phyloP scores from a whole-genome alignment of 495 filamentous ascomycete species.

The Lasiosphaeria hispida region DNA sequence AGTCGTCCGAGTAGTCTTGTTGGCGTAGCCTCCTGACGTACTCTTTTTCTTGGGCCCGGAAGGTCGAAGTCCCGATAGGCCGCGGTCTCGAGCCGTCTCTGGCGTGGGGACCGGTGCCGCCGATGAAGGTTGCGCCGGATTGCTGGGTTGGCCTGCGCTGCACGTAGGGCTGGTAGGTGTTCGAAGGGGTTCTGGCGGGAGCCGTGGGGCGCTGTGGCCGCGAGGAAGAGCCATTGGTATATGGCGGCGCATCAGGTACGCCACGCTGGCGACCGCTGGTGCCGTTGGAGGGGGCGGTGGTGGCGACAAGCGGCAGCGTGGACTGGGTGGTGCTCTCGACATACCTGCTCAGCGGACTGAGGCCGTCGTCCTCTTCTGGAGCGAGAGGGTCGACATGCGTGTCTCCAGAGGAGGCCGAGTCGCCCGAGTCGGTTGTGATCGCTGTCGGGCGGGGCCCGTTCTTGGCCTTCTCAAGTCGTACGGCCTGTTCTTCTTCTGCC shows the following conservation, averaged over 20 bases:
- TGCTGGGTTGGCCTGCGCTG: constrained; percentile 36
- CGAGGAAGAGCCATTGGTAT: constrained; percentile 26
- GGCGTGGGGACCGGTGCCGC: constrained; percentile 61
- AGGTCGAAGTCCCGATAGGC: constrained; percentile 68
- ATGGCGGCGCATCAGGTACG: constrained; percentile 19
- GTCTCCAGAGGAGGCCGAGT: constrained; percentile 63
- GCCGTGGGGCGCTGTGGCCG: constrained; percentile 36
- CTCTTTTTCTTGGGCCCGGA: constrained; percentile 48
- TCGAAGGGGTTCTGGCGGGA: constrained; percentile 46
- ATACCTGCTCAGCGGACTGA: constrained; percentile 43
- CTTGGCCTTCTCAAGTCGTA: constrained; percentile 36
- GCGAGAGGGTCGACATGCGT: constrained; percentile 47
- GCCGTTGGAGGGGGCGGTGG: constrained; percentile 29
- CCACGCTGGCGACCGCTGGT: constrained; percentile 32
- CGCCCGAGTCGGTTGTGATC: constrained; percentile 60
- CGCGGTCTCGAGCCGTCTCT: constrained; percentile 80
- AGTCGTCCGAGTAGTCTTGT: constrained; percentile 65
- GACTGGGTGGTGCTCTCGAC: constrained; percentile 31
- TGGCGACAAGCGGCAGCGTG: constrained; percentile 33
- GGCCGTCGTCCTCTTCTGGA: constrained; percentile 47
- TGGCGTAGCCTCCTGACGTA: constrained; percentile 49
- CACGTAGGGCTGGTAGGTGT: constrained; percentile 47
- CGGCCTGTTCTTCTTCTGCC: constrained; percentile 33
- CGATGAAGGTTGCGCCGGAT: constrained; percentile 31
- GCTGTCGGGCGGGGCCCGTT: constrained; percentile 43